These are phyloP conservation scores for Fusarium temperatum DNA, from an alignment of 2,329 filamentous ascomycete species.

Conservation along the genomic window DNA sequence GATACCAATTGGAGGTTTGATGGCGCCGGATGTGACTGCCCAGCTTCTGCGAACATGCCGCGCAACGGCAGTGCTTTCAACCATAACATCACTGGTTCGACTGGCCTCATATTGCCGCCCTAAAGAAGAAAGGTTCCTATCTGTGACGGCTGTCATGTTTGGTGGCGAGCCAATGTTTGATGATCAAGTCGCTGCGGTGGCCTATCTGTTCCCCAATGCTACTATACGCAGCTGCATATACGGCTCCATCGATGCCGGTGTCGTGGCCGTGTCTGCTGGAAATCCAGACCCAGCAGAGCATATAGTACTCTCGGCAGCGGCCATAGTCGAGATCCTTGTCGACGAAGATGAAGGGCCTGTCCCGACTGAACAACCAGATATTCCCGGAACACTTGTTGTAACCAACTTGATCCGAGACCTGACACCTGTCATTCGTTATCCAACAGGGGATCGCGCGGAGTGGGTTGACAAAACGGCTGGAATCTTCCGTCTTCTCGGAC, in stretches of 20 bases:
- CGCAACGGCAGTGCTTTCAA: not conserved
- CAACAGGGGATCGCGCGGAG: not conserved
- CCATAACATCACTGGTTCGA: not conserved
- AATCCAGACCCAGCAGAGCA: not conserved
- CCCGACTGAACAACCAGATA: not conserved
- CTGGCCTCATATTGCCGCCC: not conserved
- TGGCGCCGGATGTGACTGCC: not conserved
- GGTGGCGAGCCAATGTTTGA: not conserved
- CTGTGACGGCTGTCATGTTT: not conserved
- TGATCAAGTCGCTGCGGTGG: not conserved
- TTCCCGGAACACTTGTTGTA: not conserved
- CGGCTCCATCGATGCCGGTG: not conserved
- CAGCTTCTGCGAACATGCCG: not conserved
- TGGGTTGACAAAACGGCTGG: not conserved
- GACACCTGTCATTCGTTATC: not conserved
- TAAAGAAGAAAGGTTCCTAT: not conserved
- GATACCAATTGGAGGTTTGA: not conserved
- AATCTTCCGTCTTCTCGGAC: not conserved
- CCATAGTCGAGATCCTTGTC: not conserved
- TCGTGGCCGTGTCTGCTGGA: not conserved
- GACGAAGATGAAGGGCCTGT: not conserved
- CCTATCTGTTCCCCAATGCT: not conserved
- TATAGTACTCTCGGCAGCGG: not conserved
- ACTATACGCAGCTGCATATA: not conserved
- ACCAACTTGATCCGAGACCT: constrained; percentile 1